Base-by-base conservation (phyloP, 306 rosid genomes). In the Cucumis cinereus region DNA sequence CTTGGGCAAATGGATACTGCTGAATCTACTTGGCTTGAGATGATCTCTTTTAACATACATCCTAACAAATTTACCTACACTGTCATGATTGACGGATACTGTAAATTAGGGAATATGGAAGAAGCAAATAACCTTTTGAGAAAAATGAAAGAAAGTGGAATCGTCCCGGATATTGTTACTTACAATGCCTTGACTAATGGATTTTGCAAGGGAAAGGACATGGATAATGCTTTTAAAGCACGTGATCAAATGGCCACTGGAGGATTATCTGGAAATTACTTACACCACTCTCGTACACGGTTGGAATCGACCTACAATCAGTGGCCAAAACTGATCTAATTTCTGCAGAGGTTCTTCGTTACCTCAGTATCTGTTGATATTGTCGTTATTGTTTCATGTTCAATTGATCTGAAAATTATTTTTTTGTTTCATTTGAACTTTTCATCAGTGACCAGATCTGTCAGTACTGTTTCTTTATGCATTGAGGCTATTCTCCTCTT, bases 31-130 rank as follows among this genome's bases (percentile, higher is more conserved):
- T 82, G 84, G 75, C 76, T 67, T 63, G 89, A 86, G 76, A 90
- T 90, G 92, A 77, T 79, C 47, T 82, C 82, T 16, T 81, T 77
- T 36, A 55, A 80, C 52, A 73, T 90, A 77, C 76, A 61, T 33
- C 92, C 96, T 64, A 90, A 88, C 79, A 86, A 84, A 82, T 73
- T 86, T 83, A 90, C 96, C 57, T 90, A 88, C 79, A 88, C 96
- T 57, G 81, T 88, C 81, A 84, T 91, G 87, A 89, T 91, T 59
- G 88, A 85, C 66, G 90, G 92, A 74, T 83, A 87, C 73, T 80
- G 85, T 87, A 89, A 91, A 84, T 77, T 91, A 76, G 93, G 93
- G 23, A 83, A 89, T 64, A 71, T 73, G 86, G 79, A 86, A 75
- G 90, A 89, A 83, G 92, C 96, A 1, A 79, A 52, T 28, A 83